These are phyloP conservation scores for Asclepias syriaca DNA, from an alignment of 257 asterid genomes.

Conservation along the genomic window DNA sequence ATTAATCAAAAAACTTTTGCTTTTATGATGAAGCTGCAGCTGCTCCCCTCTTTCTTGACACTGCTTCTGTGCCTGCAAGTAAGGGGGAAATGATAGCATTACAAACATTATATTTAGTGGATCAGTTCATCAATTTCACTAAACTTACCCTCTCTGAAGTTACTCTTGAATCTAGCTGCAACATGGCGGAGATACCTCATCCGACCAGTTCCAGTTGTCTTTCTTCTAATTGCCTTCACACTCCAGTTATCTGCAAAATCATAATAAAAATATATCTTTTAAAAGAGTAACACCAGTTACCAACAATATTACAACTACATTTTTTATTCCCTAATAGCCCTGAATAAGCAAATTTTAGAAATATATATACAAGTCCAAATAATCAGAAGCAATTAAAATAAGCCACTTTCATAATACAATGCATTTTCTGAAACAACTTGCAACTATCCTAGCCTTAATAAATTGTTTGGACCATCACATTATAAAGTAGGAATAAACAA, in stretches of 20 bases:
- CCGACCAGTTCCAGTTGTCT: constrained; percentile 40
- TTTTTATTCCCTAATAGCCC: neutral
- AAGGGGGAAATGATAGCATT: neutral
- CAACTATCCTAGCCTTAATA: neutral
- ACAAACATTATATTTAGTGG: too few species aligned
- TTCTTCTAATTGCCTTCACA: constrained; percentile 37
- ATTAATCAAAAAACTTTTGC: neutral
- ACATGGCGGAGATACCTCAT: constrained; percentile 36
- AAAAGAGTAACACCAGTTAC: neutral
- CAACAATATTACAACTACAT: neutral
- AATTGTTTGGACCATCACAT: neutral
- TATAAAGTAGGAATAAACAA: neutral
- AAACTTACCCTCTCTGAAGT: constrained; percentile 35
- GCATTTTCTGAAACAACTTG: neutral
- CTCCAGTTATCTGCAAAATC: constrained; percentile 37
- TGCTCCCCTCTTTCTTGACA: constrained; percentile 31
- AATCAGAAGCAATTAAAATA: neutral
- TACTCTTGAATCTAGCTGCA: constrained; percentile 32
- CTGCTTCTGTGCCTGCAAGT: constrained; percentile 32
- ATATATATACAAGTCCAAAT: neutral
- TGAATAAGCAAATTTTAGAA: neutral
- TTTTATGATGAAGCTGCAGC: constrained; percentile 17
- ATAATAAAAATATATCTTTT: too few species aligned
- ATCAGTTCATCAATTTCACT: neutral
- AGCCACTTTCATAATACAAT: neutral